Conservation (phyloP, 352 stramenopile genomes). For the Phytophthora vignae region DNA sequence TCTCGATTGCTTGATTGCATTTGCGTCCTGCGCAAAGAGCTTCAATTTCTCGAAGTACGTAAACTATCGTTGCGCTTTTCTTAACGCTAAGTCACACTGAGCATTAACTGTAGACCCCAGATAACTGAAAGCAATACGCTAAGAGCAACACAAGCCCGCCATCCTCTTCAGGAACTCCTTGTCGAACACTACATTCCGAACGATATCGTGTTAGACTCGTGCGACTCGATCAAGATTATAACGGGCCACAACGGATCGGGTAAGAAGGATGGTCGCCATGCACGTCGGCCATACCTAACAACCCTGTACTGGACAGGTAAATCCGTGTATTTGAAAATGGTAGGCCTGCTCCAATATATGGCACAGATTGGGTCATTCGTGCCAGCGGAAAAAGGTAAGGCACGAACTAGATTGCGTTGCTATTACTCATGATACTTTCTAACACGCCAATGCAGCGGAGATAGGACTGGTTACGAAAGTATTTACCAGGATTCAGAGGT, state of each 20-base stretch:
- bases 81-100: background rate
- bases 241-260: slow-evolving; percentile 89
- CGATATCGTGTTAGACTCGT: slow-evolving; percentile 60
- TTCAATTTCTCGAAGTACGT: slow-evolving; percentile 82
- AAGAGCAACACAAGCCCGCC: slow-evolving; percentile 64
- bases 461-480: slow-evolving; percentile 83
- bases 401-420: background rate
- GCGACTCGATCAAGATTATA: slow-evolving; percentile 66
- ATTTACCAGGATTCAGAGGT: slow-evolving; percentile 87
- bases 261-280: slow-evolving; percentile 25
- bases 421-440: background rate
- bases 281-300: background rate
- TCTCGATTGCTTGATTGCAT: slow-evolving; percentile 78
- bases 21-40: slow-evolving; percentile 65
- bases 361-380: slow-evolving; percentile 87
- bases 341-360: slow-evolving; percentile 88
- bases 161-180: slow-evolving; percentile 86
- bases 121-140: slow-evolving; percentile 62
- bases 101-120: slow-evolving; percentile 41
- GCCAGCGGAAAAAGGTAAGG: slow-evolving; percentile 69
- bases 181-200: slow-evolving; percentile 89
- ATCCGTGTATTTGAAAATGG: slow-evolving; percentile 89
- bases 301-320: slow-evolving; percentile 62
- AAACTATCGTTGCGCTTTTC: background rate
- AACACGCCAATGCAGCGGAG: slow-evolving; percentile 50